phyloP scores from a whole-genome alignment of 73 alveolate genomes.

The Stentor coeruleus region DNA sequence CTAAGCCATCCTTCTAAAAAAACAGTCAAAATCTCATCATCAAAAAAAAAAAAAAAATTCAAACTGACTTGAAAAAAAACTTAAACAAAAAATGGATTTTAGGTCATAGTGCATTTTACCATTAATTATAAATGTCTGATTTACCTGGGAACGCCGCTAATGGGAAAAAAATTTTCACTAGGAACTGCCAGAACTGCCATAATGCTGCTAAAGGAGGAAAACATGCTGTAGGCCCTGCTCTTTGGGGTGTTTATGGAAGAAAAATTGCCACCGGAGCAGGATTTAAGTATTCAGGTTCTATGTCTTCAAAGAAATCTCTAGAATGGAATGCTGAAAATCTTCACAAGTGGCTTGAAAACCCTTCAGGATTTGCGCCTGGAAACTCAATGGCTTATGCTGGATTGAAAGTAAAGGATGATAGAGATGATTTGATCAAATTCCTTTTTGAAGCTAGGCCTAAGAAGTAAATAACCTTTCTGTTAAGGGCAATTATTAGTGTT shows the following conservation, averaged over 20 bases:
- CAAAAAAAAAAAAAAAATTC: too few species aligned
- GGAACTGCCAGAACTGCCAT: not conserved
- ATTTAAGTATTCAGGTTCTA: not conserved
- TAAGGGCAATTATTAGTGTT: too few species aligned
- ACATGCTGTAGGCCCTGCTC: conserved; percentile 6
- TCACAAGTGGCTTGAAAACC: not conserved
- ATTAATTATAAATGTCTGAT: too few species aligned
- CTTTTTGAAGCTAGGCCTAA: not conserved
- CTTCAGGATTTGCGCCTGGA: not conserved
- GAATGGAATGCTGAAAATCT: conserved; percentile 8
- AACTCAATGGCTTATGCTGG: conserved; percentile 5
- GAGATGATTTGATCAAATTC: not conserved
- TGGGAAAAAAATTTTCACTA: not conserved
- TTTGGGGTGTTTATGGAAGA: not conserved
- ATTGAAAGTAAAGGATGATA: not conserved
- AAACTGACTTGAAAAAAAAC: too few species aligned
- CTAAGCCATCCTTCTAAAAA: too few species aligned
- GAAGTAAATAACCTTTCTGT: too few species aligned
- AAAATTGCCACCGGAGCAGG: not conserved
- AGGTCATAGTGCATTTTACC: too few species aligned
- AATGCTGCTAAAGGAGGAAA: not conserved
- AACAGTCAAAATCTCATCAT: too few species aligned
- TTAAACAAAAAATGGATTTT: too few species aligned
- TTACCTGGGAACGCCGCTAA: too few species aligned
- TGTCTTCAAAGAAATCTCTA: not conserved